Conservation (phyloP, 192 early-diverging fungal genomes). For the Gonapodya sp. region DNA sequence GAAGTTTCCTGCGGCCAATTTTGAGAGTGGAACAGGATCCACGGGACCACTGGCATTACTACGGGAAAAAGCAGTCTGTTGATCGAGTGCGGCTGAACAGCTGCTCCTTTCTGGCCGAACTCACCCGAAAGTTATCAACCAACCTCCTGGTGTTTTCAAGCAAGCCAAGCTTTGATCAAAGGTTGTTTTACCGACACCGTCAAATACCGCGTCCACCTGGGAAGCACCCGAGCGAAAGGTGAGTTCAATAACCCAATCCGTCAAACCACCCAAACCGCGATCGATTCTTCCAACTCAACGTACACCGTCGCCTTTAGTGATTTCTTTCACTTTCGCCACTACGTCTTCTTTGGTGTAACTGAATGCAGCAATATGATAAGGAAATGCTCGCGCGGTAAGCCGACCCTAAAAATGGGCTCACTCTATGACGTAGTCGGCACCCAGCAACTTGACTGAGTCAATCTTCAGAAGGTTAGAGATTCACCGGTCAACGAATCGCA, state of each 20-base stretch:
- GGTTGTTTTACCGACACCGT: conserved; percentile 86
- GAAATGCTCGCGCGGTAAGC: not conserved
- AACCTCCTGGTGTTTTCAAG: conserved; percentile 36
- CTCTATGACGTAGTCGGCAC: conserved; percentile 60
- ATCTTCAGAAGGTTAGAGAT: not conserved
- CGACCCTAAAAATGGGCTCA: not conserved
- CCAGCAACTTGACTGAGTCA: conserved; percentile 21
- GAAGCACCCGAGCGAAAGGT: too few species aligned
- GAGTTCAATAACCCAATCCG: too few species aligned
- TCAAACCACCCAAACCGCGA: not conserved
- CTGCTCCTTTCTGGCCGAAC: conserved; percentile 70
- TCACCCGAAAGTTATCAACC: conserved; percentile 74
- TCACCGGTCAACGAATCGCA: too few species aligned
- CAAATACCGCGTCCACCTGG: conserved; percentile 70
- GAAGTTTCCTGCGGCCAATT: conserved; percentile 60
- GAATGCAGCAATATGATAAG: too few species aligned
- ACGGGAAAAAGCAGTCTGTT: not conserved
- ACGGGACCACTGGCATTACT: conserved; percentile 15
- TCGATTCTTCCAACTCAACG: not conserved
- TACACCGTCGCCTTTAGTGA: conserved; percentile 56
- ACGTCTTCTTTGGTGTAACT: conserved; percentile 62
- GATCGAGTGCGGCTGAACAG: conserved; percentile 46
- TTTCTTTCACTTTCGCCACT: conserved; percentile 50
- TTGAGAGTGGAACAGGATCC: conserved; percentile 36
- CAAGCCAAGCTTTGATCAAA: conserved; percentile 63